Percentiles rank a stretch among this genome's conserved stretches.
These are phyloP conservation scores for Rhodotorula glutinis DNA, from an alignment of 1,284 basidiomycete genomes.

Conservation along the genomic window DNA sequence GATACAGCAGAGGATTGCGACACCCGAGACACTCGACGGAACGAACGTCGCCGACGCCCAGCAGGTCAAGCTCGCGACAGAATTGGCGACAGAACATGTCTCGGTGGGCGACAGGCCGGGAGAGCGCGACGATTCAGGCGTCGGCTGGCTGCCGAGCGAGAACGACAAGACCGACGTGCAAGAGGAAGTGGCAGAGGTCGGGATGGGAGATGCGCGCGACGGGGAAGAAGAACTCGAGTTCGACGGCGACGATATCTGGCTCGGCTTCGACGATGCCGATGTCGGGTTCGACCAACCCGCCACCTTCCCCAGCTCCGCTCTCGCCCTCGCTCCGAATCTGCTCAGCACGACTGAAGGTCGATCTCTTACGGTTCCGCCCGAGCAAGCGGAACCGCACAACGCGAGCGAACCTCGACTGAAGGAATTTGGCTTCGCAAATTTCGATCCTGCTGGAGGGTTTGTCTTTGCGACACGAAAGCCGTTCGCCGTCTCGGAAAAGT, in stretches of 20 bases:
- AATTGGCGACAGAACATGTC: no score
- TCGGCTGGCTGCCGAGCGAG: constrained; percentile 11
- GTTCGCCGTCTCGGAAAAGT: constrained; percentile 17
- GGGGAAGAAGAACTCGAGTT: constrained; percentile 17
- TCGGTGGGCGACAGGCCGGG: no score
- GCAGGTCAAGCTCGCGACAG: no score
- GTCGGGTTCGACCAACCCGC: constrained; percentile 25
- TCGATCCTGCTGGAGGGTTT: constrained; percentile 14
- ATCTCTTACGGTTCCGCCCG: no score
- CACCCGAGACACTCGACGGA: no score
- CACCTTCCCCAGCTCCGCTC: constrained; percentile 18
- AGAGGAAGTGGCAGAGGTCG: constrained; percentile 1
- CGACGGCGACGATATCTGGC: constrained; percentile 38
- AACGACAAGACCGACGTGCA: background rate
- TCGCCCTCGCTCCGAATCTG: background rate
- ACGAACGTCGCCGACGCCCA: no score
- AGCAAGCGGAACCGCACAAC: no score
- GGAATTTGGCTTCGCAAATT: constrained; percentile 15
- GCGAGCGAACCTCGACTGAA: constrained; percentile 9
- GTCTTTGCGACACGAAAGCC: constrained; percentile 25
- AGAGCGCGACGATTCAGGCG: constrained; percentile 16
- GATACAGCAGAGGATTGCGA: no score
- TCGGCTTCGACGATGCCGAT: constrained; percentile 23
- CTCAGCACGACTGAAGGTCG: background rate
- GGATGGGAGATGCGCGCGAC: background rate